Conservation (phyloP, 805 yeast species). For the Lipomyces chichibuensis region DNA sequence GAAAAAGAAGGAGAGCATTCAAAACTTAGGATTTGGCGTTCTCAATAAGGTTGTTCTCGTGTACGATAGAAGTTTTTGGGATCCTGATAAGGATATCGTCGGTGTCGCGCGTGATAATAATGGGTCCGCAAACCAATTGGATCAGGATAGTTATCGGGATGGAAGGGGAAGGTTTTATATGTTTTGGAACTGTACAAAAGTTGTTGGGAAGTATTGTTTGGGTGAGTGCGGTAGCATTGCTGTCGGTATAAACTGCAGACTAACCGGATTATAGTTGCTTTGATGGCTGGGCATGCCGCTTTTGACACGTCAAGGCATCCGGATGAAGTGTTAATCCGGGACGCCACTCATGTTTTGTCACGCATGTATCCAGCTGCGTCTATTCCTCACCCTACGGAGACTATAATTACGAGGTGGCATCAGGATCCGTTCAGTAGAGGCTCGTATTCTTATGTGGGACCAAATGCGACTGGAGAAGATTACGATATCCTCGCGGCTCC, state of each 20-base stretch:
- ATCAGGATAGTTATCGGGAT: conserved; percentile 37
- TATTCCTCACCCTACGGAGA: conserved; percentile 43
- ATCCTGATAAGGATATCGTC: conserved; percentile 41
- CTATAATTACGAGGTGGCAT: conserved; percentile 73
- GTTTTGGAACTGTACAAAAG: conserved; percentile 46
- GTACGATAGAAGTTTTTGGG: conserved; percentile 49
- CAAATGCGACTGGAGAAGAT: conserved; percentile 50
- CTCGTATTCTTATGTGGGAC: conserved; percentile 60
- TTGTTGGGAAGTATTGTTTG: conserved; percentile 46
- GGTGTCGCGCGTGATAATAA: conserved; percentile 42
- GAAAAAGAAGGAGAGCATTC: conserved; percentile 48
- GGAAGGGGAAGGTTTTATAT: conserved; percentile 47
- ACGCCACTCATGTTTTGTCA: conserved; percentile 42
- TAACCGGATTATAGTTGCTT: conserved; percentile 40
- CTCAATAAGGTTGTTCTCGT: conserved; percentile 47
- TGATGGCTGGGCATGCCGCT: conserved; percentile 48
- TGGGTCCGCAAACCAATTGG: conserved; percentile 19
- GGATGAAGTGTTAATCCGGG: conserved; percentile 44
- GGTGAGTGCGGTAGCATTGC: conserved; percentile 15
- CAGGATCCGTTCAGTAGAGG: conserved; percentile 77
- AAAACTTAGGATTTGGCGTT: conserved; percentile 47
- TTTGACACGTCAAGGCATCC: conserved; percentile 39
- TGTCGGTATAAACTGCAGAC: neutral
- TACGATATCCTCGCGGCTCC: conserved; percentile 49
- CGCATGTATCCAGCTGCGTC: conserved; percentile 38